Conservation (phyloP, 1,284 basidiomycete genomes). For the Leccinum griseonigrum region DNA sequence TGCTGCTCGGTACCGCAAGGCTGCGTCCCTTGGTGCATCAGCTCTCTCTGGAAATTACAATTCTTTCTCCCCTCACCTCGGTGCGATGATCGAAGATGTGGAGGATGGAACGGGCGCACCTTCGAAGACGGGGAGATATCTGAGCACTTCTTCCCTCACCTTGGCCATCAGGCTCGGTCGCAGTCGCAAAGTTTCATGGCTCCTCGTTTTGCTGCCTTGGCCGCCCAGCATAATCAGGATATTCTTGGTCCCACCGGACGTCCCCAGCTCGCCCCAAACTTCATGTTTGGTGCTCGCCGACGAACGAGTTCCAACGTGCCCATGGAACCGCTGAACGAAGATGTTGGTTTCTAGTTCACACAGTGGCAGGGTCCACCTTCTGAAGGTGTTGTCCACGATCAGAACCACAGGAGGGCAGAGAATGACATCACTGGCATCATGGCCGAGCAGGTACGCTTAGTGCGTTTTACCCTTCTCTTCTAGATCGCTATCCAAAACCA, state of each 20-base stretch:
- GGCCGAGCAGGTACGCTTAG: slow-evolving; percentile 75
- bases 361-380: slow-evolving; percentile 54
- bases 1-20: slow-evolving; percentile 72
- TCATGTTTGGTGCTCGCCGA: slow-evolving; percentile 82
- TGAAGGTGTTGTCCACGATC: slow-evolving; percentile 41
- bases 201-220: slow-evolving; percentile 83
- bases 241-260: slow-evolving; percentile 74
- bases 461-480: slow-evolving; percentile 9
- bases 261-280: slow-evolving; percentile 84
- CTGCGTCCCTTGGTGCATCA: slow-evolving; percentile 65
- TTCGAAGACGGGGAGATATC: slow-evolving; percentile 77
- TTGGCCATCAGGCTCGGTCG: slow-evolving; percentile 65
- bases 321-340: slow-evolving; percentile 73
- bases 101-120: slow-evolving; percentile 53
- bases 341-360: slow-evolving; percentile 78
- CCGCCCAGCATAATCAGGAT: slow-evolving; percentile 73
- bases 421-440: slow-evolving; percentile 80
- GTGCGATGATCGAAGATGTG: slow-evolving; percentile 76
- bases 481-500: slow-evolving; percentile 88
- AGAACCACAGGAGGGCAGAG: slow-evolving; percentile 51
- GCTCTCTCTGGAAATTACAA: slow-evolving; percentile 58
- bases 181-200: slow-evolving; percentile 81
- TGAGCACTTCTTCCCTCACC: slow-evolving; percentile 49
- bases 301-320: slow-evolving; percentile 46
- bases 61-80: slow-evolving; percentile 73